Base-by-base conservation (phyloP, 2,329 filamentous ascomycete species). In the Fusarium gaditjirri region DNA sequence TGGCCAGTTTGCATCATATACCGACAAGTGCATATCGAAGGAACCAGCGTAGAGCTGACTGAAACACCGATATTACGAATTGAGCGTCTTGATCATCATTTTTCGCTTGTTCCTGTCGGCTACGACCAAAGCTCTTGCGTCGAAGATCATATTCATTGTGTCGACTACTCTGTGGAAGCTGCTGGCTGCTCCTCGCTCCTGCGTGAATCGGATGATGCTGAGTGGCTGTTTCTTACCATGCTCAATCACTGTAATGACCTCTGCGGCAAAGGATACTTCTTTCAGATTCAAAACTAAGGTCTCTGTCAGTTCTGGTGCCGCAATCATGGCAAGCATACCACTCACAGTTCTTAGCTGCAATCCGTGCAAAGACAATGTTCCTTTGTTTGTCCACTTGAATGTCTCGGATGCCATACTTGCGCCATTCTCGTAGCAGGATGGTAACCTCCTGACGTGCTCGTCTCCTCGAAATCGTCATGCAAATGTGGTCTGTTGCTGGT, bases 191-290 rank as follows among this genome's bases (percentile, higher is more conserved):
- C 95, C 96, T 64, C 91, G 91, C 78, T 96, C 94, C 78, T 98
- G 95, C 3, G 93, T 95, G 80, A 98, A 94, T 39, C 94, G 92
- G 35, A 93, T 90, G 72, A 98, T 90, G 80, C 92, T 93, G 59
- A 98, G 87, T 50, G 91, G 91, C 49, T 90, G 91, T 71, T 90
- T 91, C 76, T 89, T 91, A 52, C 93, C 93, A 78, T 96, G 93
- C 83, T 97, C 93, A 69, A 97, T 92, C 41, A 97, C 92, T 4
- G 92, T 94, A 84, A 97, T 97, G 68, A 98, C 88, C 80, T 98
- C 94, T 41, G 91, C 90, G 21, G 94, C 92, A 81, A 98, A 95
- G 19, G 92, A 88, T n/a, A 98, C 94, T 60, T 94, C 92, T 78
- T 95, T 96, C 79, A 98, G 89, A 70, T 92, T 88, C 56, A 97